Percentiles rank a stretch among this genome's conserved stretches.
Conservation (phyloP, 352 stramenopile species). For the Ophiocytium majus region DNA sequence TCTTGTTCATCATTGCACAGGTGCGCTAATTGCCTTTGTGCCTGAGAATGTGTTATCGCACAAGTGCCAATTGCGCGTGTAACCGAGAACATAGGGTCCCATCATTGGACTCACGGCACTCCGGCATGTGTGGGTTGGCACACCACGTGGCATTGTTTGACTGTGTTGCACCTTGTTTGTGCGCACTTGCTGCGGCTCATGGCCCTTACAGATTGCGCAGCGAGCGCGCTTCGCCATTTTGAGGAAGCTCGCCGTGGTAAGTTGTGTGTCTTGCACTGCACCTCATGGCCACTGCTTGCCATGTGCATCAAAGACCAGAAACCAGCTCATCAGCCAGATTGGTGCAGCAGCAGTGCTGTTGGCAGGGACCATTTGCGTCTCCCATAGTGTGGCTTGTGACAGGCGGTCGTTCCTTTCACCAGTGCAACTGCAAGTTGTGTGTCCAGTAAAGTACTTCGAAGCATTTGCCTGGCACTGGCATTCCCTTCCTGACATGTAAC, state of each 20-base stretch:
- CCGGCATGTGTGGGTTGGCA: no score
- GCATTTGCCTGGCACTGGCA: background rate
- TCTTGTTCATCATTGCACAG: background rate
- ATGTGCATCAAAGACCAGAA: background rate
- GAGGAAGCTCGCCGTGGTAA: slow-evolving; percentile 29
- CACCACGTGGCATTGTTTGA: no score
- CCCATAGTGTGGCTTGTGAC: no score
- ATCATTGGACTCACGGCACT: no score
- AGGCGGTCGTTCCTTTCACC: no score
- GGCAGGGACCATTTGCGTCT: no score
- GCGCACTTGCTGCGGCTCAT: background rate
- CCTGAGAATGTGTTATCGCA: slow-evolving; percentile 4
- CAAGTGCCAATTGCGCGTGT: no score
- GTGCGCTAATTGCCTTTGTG: no score
- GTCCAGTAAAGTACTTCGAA: background rate
- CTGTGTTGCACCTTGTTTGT: no score
- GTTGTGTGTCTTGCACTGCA: background rate
- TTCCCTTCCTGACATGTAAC: background rate
- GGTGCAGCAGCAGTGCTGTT: background rate
- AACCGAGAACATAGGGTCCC: no score
- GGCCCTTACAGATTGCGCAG: slow-evolving; percentile 33
- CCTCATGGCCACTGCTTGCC: background rate
- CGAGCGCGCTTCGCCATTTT: slow-evolving; percentile 40
- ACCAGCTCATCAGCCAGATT: background rate
- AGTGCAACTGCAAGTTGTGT: background rate